A percentile compares a stretch with the other conserved stretches of the same genome.
Conservation (phyloP, 352 stramenopile genomes). For the Pythium plurisporium region DNA sequence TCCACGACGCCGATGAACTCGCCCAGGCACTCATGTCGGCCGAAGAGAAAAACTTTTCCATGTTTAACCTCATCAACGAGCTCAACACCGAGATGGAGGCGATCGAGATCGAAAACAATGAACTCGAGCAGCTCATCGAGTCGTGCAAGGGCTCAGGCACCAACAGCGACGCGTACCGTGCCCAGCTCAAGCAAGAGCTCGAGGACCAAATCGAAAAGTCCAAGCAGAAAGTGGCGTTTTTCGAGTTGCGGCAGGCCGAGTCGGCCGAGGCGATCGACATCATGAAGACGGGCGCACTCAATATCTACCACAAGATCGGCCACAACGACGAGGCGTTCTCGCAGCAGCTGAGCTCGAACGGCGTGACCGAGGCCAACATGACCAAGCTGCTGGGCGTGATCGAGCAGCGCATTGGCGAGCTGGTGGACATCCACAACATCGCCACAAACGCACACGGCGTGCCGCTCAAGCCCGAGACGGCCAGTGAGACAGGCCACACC, state of each 20-base stretch:
- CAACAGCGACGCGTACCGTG: constrained; percentile 49
- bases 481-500: constrained; percentile 16
- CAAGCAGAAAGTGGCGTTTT: constrained; percentile 65
- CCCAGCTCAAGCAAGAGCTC: constrained; percentile 62
- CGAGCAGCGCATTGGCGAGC: constrained; percentile 78
- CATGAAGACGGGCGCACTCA: constrained; percentile 71
- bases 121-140: constrained; percentile 53
- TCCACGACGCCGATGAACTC: constrained; percentile 80
- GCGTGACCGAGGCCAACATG: constrained; percentile 80
- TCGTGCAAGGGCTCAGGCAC: constrained; percentile 55
- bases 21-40: constrained; percentile 79
- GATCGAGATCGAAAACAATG: constrained; percentile 83
- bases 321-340: constrained; percentile 71
- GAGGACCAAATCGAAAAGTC: constrained; percentile 85
- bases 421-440: constrained; percentile 87
- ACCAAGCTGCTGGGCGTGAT: constrained; percentile 76
- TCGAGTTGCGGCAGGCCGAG: constrained; percentile 61
- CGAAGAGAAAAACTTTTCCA: constrained; percentile 93
- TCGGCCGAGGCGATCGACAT: constrained; percentile 55
- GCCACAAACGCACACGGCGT: constrained; percentile 46
- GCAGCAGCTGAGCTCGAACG: constrained; percentile 59
- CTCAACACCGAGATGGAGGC: constrained; percentile 89
- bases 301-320: constrained; percentile 80
- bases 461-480: constrained; percentile 21
- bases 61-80: constrained; percentile 95